Base-by-base conservation (phyloP, 2,329 filamentous ascomycete species). In the Fusarium chlamydosporum region DNA sequence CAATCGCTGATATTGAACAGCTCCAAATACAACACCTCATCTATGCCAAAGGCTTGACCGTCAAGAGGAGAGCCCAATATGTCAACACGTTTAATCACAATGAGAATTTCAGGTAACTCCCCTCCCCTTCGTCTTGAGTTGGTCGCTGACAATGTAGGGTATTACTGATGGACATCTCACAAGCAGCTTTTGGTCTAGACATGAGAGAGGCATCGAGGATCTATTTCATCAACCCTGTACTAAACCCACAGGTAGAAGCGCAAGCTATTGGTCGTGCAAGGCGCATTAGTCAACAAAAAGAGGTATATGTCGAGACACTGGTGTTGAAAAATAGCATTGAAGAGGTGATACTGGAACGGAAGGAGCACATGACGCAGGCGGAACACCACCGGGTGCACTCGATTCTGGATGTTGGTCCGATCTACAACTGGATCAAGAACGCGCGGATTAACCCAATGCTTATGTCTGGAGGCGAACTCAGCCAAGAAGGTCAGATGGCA, bases 211-310 rank as follows among this genome's bases (percentile, higher is more conserved):
- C 94, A 2, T 96, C 92, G 6, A 84, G 95, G 3, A 90, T 98
- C 11, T 96, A 94, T 79, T 97, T 98, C 67, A 86, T 97, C 56
- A 95, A 91, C 67, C 94, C 95, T 0, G 92, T 97, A 13, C 91
- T 96, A 76, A 92, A 94, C 53, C 93, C 93, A 0, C 88, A 92
- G 67, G 86, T 97, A 1, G 92, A 97, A 77, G 93, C 92, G 2
- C 95, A 98, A 78, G 95, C 95, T 0, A 93, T 97, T 67, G 97
- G 96, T 63, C 90, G 95, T 75, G 93, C 92, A 0, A 91, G 96
- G 70, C 87, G 95, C 13, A 96, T 97, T 72, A 94, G 93, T 12
- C 94, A 97, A 77, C 89, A 83, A 55, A 90, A 87, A 62, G 87
- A 89, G 0, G 94, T 97, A 0, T 88, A 88, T 10, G 94, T 97